These are phyloP conservation scores for Fusarium lateritium DNA, from an alignment of 2,329 filamentous ascomycete species.

Conservation along the genomic window DNA sequence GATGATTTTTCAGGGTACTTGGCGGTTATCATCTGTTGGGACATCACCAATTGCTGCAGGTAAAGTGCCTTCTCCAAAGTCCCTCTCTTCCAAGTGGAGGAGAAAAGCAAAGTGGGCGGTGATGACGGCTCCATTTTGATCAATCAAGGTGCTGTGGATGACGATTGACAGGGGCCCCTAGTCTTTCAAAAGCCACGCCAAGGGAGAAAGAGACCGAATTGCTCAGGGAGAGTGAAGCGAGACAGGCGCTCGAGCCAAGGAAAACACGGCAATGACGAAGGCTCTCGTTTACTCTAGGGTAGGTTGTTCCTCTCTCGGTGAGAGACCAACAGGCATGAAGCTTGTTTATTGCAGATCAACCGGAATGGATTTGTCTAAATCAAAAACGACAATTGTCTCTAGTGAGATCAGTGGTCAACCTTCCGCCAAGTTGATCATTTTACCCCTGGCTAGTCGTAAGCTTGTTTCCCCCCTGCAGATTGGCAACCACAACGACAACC, in stretches of 20 bases:
- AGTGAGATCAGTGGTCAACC: not conserved
- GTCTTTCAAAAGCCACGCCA: constrained; percentile 31
- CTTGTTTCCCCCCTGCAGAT: constrained; percentile 11
- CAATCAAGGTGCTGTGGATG: constrained; percentile 24
- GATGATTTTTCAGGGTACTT: not conserved
- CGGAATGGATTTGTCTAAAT: constrained; percentile 23
- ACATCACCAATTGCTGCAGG: constrained; percentile 32
- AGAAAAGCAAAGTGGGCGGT: constrained; percentile 31
- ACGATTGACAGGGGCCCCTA: constrained; percentile 22
- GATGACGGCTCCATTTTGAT: constrained; percentile 38
- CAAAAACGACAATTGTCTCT: not conserved
- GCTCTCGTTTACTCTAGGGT: constrained; percentile 24
- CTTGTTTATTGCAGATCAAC: constrained; percentile 8
- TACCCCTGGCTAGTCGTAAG: constrained; percentile 26
- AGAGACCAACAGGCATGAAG: constrained; percentile 19
- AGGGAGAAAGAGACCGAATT: constrained; percentile 30
- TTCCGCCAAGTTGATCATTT: not conserved
- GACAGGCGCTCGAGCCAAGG: constrained; percentile 20
- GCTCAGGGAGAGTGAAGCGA: constrained; percentile 36
- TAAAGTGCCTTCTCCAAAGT: constrained; percentile 38
- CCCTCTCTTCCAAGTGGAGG: constrained; percentile 24
- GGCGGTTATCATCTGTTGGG: constrained; percentile 13
- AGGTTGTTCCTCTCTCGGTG: not conserved
- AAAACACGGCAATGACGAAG: constrained; percentile 15
- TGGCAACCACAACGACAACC: not conserved